These are phyloP conservation scores for Ogataea saltuana DNA, from an alignment of 805 yeast species.

Conservation along the genomic window DNA sequence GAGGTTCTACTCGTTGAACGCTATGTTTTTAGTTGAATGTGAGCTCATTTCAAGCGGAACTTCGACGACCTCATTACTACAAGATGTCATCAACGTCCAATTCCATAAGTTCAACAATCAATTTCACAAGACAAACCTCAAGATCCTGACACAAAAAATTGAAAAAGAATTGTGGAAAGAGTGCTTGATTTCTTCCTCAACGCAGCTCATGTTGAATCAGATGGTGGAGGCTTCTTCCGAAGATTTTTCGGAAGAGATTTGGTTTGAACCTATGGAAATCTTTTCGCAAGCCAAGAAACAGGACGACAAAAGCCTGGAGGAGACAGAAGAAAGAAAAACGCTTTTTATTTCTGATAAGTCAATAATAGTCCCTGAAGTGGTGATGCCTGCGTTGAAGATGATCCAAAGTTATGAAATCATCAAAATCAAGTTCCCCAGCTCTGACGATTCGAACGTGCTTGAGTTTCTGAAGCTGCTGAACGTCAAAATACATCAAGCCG, in stretches of 20 bases:
- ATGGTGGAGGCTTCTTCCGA: constrained; percentile 47
- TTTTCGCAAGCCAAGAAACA: not conserved
- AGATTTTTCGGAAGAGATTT: constrained; percentile 44
- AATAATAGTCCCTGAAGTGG: constrained; percentile 57
- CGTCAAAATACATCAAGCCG: constrained; percentile 55
- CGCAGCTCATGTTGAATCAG: constrained; percentile 53
- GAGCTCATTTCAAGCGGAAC: constrained; percentile 74
- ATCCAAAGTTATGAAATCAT: constrained; percentile 58
- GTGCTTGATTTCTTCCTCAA: constrained; percentile 47
- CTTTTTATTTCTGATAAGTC: constrained; percentile 52
- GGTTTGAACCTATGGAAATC: constrained; percentile 44
- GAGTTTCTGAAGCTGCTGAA: constrained; percentile 55
- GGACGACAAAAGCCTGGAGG: constrained; percentile 3
- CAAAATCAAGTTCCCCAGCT: constrained; percentile 54
- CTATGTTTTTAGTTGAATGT: constrained; percentile 76
- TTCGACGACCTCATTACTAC: constrained; percentile 55
- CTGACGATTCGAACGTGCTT: constrained; percentile 44
- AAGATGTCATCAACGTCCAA: constrained; percentile 68
- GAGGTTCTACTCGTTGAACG: constrained; percentile 62
- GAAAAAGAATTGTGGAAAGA: constrained; percentile 84
- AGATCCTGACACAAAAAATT: constrained; percentile 46
- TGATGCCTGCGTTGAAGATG: constrained; percentile 39
- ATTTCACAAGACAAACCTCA: constrained; percentile 53
- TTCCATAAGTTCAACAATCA: constrained; percentile 57
- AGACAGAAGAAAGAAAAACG: constrained; percentile 30